Evolutionary conservation across 2,329 filamentous ascomycete genomes (phyloP), one percentile per base, ranked within the genome.

Genomic region (Hymenoscyphus infarciens): DNA sequence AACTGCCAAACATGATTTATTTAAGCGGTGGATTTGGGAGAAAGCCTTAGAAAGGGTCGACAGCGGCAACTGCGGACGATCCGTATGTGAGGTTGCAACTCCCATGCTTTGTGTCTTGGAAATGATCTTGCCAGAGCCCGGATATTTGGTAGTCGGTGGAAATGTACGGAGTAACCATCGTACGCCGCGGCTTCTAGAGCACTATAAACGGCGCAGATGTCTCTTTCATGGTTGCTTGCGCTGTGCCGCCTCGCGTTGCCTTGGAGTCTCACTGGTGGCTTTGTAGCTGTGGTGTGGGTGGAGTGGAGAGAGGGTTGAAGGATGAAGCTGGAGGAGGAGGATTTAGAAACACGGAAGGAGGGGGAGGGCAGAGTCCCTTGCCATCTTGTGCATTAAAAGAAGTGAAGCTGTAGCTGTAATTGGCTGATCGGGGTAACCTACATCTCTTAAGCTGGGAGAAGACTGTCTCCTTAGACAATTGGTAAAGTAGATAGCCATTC

Each of bases 191-290:
- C 16, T 19, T 10, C 8, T 10, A 25, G 42, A 49, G 42, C 42
- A 49, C 19, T 22, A 22, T 49, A 22, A 49, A 22, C 5, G 19
- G 42, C n/a, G 16, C 39, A 11, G 33, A 35, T 35, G 19, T 45
- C 42, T 49, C 42, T 49, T 49, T 49, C 42, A 49, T 22, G n/a
- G 42, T 49, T 22, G 42, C 19, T 49, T 22, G 42, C 19, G 19
- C 42, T 49, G 42, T 49, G 42, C 42, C 42, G 42, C 33, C 27
- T 19, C 27, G 16, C 29, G 19, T 29, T n/a, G 19, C n/a, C 27
- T 1, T n/a, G 5, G 54, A 27, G 33, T 11, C 54, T 19, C 15
- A 64, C 61, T 63, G 59, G 27, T 42, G 5, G 42, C 42, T 49
- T 49, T 7, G n/a, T 11, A 22, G 2, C 10, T 19, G 42, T 11